Base-by-base conservation (phyloP, 805 yeast genomes). In the Candida takata region DNA sequence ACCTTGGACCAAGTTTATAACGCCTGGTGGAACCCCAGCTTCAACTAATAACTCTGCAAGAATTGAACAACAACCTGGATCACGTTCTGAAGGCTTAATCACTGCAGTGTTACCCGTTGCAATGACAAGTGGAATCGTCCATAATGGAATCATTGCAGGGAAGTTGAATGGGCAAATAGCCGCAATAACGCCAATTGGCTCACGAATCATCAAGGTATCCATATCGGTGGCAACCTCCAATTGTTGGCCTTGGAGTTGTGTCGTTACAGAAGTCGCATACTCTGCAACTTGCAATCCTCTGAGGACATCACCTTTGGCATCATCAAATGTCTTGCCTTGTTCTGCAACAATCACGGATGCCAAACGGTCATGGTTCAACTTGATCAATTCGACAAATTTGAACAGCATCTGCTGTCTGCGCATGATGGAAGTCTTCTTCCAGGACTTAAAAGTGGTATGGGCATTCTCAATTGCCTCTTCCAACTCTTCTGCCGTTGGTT, bases 161-260 rank as follows among this genome's bases (percentile, higher is more conserved):
- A 80, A 80, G 59, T 80, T 80, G 64, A 80, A 80, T 4, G 88
- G 88, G 47, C 85, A 79, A 47, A 80, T 81, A n/a, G 86, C 81
- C 7, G 79, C 85, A 42, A 80, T 70, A 4, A 80, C 85, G 13
- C 88, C 88, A 37, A 79, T 57, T 11, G 85, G 85, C 54, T 75
- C 81, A 45, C 87, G 71, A 52, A 57, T 45, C 83, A 78, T 77
- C 49, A 77, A 69, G 21, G 88, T 81, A 55, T 80, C 86, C 87
- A 80, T 80, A 49, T 79, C 83, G 13, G 69, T 64, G 23, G 85
- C 72, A 13, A 80, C 87, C 51, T 79, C 86, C 38, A 81, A 66
- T 18, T 73, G 65, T 30, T 66, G 65, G 15, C 85, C 87, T 53
- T 73, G 70, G 45, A 79, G 61, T 48, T 79, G 84, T 47, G 73